phyloP scores from a whole-genome alignment of 2,329 filamentous ascomycete genomes.

The Alternaria hordeiaustralica region DNA sequence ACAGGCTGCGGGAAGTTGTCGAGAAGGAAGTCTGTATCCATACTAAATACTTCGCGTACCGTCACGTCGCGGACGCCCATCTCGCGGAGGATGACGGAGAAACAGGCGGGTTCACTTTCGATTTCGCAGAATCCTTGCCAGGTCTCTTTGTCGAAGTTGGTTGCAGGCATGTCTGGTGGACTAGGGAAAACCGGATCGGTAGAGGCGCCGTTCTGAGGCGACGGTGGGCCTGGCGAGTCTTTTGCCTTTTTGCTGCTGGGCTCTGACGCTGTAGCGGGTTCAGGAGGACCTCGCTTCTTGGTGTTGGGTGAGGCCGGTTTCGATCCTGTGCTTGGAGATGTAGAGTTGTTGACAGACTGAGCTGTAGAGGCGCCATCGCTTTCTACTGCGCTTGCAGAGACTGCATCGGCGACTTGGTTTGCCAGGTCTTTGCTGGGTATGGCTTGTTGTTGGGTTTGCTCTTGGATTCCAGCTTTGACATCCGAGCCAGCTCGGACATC shows the following conservation, averaged over 20 bases:
- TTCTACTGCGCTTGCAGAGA: not conserved
- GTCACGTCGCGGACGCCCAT: slow-evolving; percentile 77
- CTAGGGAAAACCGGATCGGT: slow-evolving; percentile 20
- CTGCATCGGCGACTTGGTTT: not conserved
- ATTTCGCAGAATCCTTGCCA: slow-evolving; percentile 83
- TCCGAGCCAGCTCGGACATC: not conserved
- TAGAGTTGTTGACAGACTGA: not conserved
- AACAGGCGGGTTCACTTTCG: slow-evolving; percentile 86
- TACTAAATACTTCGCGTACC: slow-evolving; percentile 75
- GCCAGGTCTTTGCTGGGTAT: not conserved
- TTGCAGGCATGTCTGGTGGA: slow-evolving; percentile 42
- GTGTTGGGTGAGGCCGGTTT: slow-evolving; percentile 6
- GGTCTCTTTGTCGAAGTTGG: slow-evolving; percentile 47
- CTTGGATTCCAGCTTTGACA: not conserved
- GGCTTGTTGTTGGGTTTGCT: slow-evolving; percentile 6
- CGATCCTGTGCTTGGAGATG: not conserved
- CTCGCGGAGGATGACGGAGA: slow-evolving; percentile 82
- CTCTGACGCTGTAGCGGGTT: slow-evolving; percentile 8
- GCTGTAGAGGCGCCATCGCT: not conserved
- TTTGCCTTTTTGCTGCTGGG: slow-evolving; percentile 28
- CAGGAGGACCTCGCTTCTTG: slow-evolving; percentile 25
- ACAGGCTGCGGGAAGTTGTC: slow-evolving; percentile 51
- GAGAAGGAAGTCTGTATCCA: slow-evolving; percentile 60
- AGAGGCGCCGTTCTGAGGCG: not conserved
- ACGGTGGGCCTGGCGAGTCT: slow-evolving; percentile 1